Conservation (phyloP, 164 flowering plant species). For the Saururus chinensis region DNA sequence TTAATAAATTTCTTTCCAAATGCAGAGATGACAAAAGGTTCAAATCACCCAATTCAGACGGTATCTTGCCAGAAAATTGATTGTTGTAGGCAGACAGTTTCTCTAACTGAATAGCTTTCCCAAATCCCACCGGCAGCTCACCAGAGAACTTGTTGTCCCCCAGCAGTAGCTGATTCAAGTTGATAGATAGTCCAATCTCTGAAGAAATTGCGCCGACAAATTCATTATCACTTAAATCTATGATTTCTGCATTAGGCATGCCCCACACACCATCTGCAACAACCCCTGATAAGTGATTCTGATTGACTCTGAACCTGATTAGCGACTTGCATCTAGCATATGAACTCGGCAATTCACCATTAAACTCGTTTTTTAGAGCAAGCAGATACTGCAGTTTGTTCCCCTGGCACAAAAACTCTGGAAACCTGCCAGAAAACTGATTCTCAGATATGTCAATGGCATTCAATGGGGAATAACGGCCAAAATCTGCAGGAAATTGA, state of each 20-base stretch:
- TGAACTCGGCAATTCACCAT: constrained; percentile 55
- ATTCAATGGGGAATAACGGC: constrained; percentile 53
- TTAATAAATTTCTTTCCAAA: constrained; percentile 47
- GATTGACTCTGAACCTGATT: constrained; percentile 53
- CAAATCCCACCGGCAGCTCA: constrained; percentile 52
- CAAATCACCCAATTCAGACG: constrained; percentile 41
- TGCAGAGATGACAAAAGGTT: constrained; percentile 53
- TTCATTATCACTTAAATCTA: constrained; percentile 66
- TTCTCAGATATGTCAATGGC: constrained; percentile 87
- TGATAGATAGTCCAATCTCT: constrained; percentile 40
- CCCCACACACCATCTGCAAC: constrained; percentile 66
- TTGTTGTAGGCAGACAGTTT: constrained; percentile 47
- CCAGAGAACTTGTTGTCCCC: constrained; percentile 68
- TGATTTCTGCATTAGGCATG: constrained; percentile 41
- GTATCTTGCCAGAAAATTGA: constrained; percentile 51
- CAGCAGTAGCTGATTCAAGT: constrained; percentile 45
- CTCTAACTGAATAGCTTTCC: constrained; percentile 34
- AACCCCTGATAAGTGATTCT: constrained; percentile 50
- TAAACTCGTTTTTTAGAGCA: constrained; percentile 55
- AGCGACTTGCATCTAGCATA: constrained; percentile 70
- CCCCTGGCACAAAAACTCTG: constrained; percentile 52
- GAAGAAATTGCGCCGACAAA: constrained; percentile 58
- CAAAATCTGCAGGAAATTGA: constrained; percentile 56
- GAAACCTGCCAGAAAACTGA: constrained; percentile 67
- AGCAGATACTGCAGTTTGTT: constrained; percentile 40